Percentiles rank a stretch among this genome's conserved stretches.
These are phyloP conservation scores for Mycena leptocephala DNA, from an alignment of 768 basidiomycete species.

Conservation along the genomic window DNA sequence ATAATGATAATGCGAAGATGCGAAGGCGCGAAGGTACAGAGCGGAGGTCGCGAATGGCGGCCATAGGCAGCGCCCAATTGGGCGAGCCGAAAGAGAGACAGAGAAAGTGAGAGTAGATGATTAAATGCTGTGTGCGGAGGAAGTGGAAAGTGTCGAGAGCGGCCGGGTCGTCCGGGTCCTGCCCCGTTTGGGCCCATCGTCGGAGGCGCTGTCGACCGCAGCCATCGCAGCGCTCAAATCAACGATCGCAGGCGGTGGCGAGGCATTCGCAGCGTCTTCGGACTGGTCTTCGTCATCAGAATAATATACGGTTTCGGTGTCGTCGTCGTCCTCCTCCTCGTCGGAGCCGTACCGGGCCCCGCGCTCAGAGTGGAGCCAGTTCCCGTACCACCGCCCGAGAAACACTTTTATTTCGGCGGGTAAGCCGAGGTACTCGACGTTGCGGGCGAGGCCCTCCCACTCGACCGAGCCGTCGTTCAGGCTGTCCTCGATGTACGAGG, in stretches of 20 bases:
- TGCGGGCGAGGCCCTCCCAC: constrained; percentile 92
- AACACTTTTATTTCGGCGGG: constrained; percentile 84
- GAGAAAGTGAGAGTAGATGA: constrained; percentile 14
- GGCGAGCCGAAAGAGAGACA: constrained; percentile 16
- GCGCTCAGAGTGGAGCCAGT: constrained; percentile 67
- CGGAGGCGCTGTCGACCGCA: constrained; percentile 55
- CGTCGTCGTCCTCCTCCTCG: constrained; percentile 47
- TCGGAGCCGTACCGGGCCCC: constrained; percentile 42
- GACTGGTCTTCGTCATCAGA: constrained; percentile 47
- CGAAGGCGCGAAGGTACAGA: constrained; percentile 14
- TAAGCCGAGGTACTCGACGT: constrained; percentile 91
- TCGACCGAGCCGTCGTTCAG: constrained; percentile 76
- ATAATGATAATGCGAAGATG: constrained; percentile 42
- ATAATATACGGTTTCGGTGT: constrained; percentile 40
- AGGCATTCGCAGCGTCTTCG: constrained; percentile 46
- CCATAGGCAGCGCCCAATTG: constrained; percentile 15
- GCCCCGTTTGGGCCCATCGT: constrained; percentile 57
- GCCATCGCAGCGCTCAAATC: constrained; percentile 45
- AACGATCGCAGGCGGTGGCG: constrained; percentile 39
- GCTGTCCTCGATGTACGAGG: constrained; percentile 75
- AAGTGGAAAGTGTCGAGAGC: constrained; percentile 55
- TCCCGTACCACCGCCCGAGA: constrained; percentile 82
- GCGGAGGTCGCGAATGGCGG: neutral
- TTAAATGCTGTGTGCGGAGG: constrained; percentile 44
- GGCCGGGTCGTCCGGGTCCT: constrained; percentile 59